These are phyloP conservation scores for Tetrahymena elliotti DNA, from an alignment of 73 alveolate genomes.

Conservation along the genomic window DNA sequence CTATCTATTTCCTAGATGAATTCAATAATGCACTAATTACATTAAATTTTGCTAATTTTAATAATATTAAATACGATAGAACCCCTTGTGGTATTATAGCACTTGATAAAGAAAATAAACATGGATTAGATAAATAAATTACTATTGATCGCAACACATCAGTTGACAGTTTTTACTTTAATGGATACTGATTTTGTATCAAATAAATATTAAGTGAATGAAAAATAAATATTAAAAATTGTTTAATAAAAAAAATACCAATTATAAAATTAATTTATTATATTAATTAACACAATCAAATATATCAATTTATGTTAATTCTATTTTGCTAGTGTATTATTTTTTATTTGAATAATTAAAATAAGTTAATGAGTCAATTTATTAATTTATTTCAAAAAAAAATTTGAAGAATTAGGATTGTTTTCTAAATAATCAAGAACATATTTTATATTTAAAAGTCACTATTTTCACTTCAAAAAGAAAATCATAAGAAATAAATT, in stretches of 20 bases:
- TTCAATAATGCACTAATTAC: background rate
- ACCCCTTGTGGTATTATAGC: background rate
- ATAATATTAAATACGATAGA: background rate
- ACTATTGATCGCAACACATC: background rate
- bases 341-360: no score
- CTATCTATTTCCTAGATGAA: constrained; percentile 37
- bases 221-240: no score
- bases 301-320: background rate
- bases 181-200: background rate
- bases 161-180: background rate
- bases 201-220: no score
- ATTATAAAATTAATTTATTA: no score
- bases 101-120: background rate
- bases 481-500: no score
- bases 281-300: background rate
- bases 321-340: background rate
- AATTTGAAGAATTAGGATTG: no score
- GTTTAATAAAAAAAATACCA: background rate
- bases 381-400: no score
- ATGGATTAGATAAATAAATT: background rate
- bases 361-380: no score
- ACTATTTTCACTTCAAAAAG: no score
- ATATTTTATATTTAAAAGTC: no score
- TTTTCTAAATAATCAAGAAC: no score
- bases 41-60: background rate